Base-by-base conservation (phyloP, 495 filamentous ascomycete species). In the Talaromyces adpressus region DNA sequence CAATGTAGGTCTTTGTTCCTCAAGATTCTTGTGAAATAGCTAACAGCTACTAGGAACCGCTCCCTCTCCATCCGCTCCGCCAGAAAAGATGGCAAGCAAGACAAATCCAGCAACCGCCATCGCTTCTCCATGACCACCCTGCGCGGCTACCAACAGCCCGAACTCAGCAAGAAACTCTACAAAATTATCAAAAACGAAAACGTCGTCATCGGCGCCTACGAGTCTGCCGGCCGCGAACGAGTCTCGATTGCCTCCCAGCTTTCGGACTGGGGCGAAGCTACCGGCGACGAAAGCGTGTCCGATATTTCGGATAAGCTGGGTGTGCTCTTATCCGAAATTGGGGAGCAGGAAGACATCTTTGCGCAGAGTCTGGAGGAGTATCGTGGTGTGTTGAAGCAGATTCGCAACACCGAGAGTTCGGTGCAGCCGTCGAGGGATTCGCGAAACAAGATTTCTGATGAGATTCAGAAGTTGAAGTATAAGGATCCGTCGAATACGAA, bases 211-310 rank as follows among this genome's bases (percentile, higher is more conserved):
- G 79, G 85, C 34, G 89, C 89, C 57, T 88, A 97, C 74, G 90
- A 96, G 75, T 71, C 85, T 1, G 94, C 94, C 9, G 89, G 85
- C 22, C 87, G 87, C 56, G 91, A 94, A 75, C 90, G 91, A 62
- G 75, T 90, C 41, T 85, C 87, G 16, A 89, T 97, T 68, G 93
- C 93, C 8, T 84, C 85, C 2, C 92, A 97, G 77, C 84, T 98
- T n/a, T 93, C 90, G 5, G 94, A 97, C 62, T 98, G 95, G 95
- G 95, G 94, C 59, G 92, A 97, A 72, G 83, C 87, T 49, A 94
- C 92, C 3, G 80, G 82, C 4, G 94, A 98, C 71, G 92, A 94
- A 54, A 86, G 87, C 41, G 77, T 98, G 67, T 90, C 85, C 8
- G 93, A 97, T 72, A 82, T 98, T 62, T 88, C 88, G 63, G 95